These are phyloP conservation scores for Naematelia aurantialba DNA, from an alignment of 768 basidiomycete species.

Conservation along the genomic window DNA sequence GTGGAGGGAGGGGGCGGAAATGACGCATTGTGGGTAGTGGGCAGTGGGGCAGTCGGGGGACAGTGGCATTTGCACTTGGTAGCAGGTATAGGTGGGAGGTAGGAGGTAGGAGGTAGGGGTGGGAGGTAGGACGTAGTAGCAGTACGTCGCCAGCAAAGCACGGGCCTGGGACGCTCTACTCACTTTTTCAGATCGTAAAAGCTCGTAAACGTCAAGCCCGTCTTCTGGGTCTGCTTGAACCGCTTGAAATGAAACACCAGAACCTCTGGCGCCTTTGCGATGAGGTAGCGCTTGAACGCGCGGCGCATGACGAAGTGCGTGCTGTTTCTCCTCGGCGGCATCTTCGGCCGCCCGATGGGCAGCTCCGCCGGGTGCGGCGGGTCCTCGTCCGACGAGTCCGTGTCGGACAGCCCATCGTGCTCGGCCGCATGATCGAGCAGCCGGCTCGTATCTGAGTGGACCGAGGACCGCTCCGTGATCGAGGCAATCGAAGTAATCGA, in stretches of 20 bases:
- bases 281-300: conserved; percentile 92
- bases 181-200: conserved; percentile 50
- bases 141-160: neutral
- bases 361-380: conserved; percentile 5
- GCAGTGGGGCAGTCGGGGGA: neutral
- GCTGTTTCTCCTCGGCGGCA: conserved; percentile 45
- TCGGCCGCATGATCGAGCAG: conserved; percentile 2
- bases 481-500: conserved; percentile 1
- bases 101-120: neutral
- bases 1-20: no score
- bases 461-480: neutral
- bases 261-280: conserved; percentile 70
- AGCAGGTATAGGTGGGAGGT: neutral
- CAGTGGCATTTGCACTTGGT: neutral
- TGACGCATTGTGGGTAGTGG: no score
- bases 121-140: neutral
- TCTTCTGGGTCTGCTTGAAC: conserved; percentile 77
- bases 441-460: neutral
- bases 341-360: conserved; percentile 21
- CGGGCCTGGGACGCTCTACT: conserved; percentile 1
- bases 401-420: conserved; percentile 37
- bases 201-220: conserved; percentile 41
- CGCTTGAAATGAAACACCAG: conserved; percentile 90
- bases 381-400: conserved; percentile 36
- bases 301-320: conserved; percentile 70